Base-by-base conservation (phyloP, 768 basidiomycete species). In the Holtermanniella nyarrowii region DNA sequence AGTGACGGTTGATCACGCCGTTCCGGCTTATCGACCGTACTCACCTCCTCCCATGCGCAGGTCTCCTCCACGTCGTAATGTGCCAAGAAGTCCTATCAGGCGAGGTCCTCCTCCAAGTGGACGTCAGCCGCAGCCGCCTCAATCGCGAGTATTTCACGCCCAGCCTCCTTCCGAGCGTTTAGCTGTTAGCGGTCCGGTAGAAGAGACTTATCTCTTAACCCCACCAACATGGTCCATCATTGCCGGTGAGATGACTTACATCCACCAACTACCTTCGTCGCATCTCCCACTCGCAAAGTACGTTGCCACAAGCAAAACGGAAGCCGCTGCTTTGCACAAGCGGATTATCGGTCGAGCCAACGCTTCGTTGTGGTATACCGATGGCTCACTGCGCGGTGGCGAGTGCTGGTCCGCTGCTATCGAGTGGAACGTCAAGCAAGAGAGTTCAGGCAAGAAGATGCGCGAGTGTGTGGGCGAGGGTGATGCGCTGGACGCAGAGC, bases 401-500 rank as follows among this genome's bases (percentile, higher is more conserved):
- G 65, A 67, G 56, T 62, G 58, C 4, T 71, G 69, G 69, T 68
- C 55, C 20, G 65, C 69, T 1, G 66, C 69, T 5, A 58, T 71
- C n/a, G 63, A 71, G 46, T 71, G 69, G 69, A 62, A 61, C 44
- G 50, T 59, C 10, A 52, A 60, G 25, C 40, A 46, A 22, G 52
- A 55, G 21, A 46, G 51, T 22, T 63, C 63, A 5, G 69, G 65
- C 3, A 59, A 49, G 12, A 68, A 64, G 51, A 63, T 71, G 57
- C 53, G 69, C 24, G 69, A 63, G 12, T 57, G 56, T 46, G 48
- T 68, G 12, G 55, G 57, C 7, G 53, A 54, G n/a, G 63, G 58
- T 20, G 65, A 67, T 47, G 60, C 62, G 5, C 58, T 68, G 16
- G 66, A 71, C 23, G 55, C 69, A 3, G 69, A 71, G 51, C 46